Conservation (phyloP, 495 filamentous ascomycete genomes). For the Xeromyces bisporus region DNA sequence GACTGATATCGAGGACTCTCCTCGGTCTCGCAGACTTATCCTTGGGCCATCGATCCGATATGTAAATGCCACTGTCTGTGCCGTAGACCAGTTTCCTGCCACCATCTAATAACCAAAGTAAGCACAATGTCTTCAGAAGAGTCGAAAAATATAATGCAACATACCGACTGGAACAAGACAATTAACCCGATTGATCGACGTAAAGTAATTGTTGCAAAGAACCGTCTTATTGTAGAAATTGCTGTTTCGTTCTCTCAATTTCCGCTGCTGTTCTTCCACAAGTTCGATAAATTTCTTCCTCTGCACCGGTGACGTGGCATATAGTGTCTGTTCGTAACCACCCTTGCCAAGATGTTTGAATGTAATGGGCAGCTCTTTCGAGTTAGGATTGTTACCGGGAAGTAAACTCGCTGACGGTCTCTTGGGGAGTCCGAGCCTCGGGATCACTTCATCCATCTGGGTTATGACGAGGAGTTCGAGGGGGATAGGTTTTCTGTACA, state of each 20-base stretch:
- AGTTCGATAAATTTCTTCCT: slow-evolving; percentile 91
- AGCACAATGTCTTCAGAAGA: slow-evolving; percentile 8
- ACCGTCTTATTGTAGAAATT: slow-evolving; percentile 88
- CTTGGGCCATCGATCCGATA: slow-evolving; percentile 79
- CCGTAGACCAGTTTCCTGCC: slow-evolving; percentile 87
- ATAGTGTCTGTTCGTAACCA: slow-evolving; percentile 86
- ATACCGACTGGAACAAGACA: slow-evolving; percentile 79
- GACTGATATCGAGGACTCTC: slow-evolving; percentile 66
- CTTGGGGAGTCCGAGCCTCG: slow-evolving; percentile 62
- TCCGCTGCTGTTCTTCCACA: slow-evolving; percentile 78
- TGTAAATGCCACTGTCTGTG: slow-evolving; percentile 82
- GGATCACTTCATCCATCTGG: slow-evolving; percentile 91
- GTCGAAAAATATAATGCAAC: slow-evolving; percentile 7
- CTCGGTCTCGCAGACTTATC: slow-evolving; percentile 59
- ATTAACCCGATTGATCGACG: slow-evolving; percentile 65
- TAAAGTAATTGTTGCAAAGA: slow-evolving; percentile 75
- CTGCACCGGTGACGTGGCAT: slow-evolving; percentile 59
- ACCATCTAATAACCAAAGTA: slow-evolving; percentile 45
- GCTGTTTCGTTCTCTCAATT: slow-evolving; percentile 60
- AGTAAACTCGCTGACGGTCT: slow-evolving; percentile 78
- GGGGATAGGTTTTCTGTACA: slow-evolving; percentile 90
- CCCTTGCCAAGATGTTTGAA: slow-evolving; percentile 95
- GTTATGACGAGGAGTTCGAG: slow-evolving; percentile 84
- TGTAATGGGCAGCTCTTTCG: slow-evolving; percentile 83
- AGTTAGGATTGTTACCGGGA: slow-evolving; percentile 31